Base-by-base conservation (phyloP, 2,329 filamentous ascomycete species). In the Fusarium cicatricum region DNA sequence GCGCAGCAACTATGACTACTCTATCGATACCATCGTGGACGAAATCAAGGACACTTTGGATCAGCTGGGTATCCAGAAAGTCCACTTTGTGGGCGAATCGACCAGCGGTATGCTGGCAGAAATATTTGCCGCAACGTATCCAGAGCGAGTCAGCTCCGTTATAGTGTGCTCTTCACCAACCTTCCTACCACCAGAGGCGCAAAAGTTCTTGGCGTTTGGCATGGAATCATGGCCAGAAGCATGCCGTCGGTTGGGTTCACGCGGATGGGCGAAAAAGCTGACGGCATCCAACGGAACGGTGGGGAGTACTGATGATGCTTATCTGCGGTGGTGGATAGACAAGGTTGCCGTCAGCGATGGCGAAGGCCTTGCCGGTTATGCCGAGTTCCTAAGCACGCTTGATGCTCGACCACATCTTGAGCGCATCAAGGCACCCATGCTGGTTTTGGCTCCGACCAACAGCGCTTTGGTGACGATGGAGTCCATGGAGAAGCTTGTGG, bases 31-130 rank as follows among this genome's bases (percentile, higher is more conserved):
- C 8, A 53, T 57, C 12, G 1, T 53, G 3, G 43, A 49, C 3
- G 54, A 57, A 23, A 49, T 57, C 31, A 53, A 49, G 5, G 54
- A 57, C 9, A 57, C 44, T 1, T 28, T 57, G 14, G 54, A 57
- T 32, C 54, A 57, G 21, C 14, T 57, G 1, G 11, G 21, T 7
- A 15, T 57, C 3, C 5, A 49, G 1, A 39, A 37, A 21, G 54
- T 53, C 3, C 54, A 57, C 19, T 53, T 57, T n/a, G 3, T 57
- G 2, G 54, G 54, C 12, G 54, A 57, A 11, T 57, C 54, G 1
- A 57, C 54, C 4, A 57, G 54, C 37, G 54, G 54, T 21, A 57
- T 57, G 38, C 44, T 57, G 2, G 48, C 49, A 1, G 44, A 57
- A n/a, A 40, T 40, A 10, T 57, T 57, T 37, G 54, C 54, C 3